Evolutionary conservation across 805 yeast species (phyloP).

Genomic region (Schwanniomyces pseudopolymorphus): DNA sequence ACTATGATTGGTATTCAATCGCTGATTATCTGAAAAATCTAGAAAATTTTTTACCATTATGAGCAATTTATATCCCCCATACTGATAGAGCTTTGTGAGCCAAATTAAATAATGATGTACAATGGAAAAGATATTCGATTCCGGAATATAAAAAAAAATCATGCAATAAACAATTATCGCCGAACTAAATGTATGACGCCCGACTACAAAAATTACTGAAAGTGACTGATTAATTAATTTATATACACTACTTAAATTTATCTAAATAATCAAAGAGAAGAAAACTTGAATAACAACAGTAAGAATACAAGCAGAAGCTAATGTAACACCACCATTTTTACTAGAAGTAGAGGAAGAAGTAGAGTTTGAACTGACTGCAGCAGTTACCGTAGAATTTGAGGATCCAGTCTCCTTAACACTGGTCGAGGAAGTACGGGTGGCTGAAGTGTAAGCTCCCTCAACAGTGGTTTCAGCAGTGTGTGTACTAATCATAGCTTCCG

Average conservation of each 20-base stretch:
- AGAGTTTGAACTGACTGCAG: constrained; percentile 1
- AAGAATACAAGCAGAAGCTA: background rate
- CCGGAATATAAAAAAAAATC: background rate
- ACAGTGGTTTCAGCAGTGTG: constrained; percentile 24
- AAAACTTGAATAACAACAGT: background rate
- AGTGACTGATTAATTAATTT: background rate
- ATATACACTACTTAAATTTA: background rate
- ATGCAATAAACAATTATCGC: background rate
- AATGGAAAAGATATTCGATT: background rate
- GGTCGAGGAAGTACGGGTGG: constrained; percentile 15
- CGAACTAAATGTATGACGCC: background rate
- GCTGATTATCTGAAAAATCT: background rate
- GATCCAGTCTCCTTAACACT: constrained; percentile 13
- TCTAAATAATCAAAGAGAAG: background rate
- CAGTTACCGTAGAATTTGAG: constrained; percentile 5
- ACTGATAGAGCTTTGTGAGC: too few relatives aligned
- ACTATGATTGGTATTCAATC: background rate
- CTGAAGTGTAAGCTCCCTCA: background rate
- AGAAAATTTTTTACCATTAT: background rate
- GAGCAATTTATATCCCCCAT: background rate
- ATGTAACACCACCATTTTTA: background rate
- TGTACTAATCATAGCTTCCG: constrained; percentile 25
- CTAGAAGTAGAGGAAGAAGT: constrained; percentile 1
- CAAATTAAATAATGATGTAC: too few relatives aligned
- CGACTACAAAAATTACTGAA: background rate